Percentiles rank a stretch among this genome's conserved stretches.
Evolutionary conservation across 768 basidiomycete species (phyloP).

Genomic region (Hericium erinaceus): DNA sequence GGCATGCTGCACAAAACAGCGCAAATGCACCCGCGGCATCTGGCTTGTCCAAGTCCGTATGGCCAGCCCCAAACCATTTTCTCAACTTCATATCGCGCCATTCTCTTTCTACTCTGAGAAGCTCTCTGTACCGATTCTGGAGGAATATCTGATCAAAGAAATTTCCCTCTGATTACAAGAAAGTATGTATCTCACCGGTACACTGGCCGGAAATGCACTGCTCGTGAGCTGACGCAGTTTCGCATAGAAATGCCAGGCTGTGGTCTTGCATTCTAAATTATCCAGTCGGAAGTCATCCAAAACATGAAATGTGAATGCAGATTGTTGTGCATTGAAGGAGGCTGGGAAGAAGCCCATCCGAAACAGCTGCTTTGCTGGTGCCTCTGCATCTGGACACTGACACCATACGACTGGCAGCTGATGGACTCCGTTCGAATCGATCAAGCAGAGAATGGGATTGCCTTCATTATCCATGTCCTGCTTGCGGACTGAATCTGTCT

Average conservation of each 20-base stretch:
- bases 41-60: not conserved
- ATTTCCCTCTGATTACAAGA: not conserved
- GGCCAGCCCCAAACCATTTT: not conserved
- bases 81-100: not conserved
- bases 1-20: not conserved
- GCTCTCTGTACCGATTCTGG: not conserved
- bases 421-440: constrained; percentile 1
- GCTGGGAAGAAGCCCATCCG: not conserved
- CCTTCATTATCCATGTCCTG: not conserved
- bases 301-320: not conserved
- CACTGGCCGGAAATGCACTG: not conserved
- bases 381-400: not conserved
- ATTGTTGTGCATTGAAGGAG: not conserved
- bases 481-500: not conserved
- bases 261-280: not conserved
- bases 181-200: not conserved
- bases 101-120: not conserved
- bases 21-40: not conserved
- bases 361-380: not conserved
- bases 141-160: too few species aligned
- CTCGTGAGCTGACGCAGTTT: not conserved
- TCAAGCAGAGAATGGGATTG: not conserved
- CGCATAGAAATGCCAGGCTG: not conserved
- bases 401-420: not conserved
- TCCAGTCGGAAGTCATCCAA: not conserved